These are phyloP conservation scores for Fusarium floridanum DNA, from an alignment of 2,329 filamentous ascomycete genomes.

Conservation along the genomic window DNA sequence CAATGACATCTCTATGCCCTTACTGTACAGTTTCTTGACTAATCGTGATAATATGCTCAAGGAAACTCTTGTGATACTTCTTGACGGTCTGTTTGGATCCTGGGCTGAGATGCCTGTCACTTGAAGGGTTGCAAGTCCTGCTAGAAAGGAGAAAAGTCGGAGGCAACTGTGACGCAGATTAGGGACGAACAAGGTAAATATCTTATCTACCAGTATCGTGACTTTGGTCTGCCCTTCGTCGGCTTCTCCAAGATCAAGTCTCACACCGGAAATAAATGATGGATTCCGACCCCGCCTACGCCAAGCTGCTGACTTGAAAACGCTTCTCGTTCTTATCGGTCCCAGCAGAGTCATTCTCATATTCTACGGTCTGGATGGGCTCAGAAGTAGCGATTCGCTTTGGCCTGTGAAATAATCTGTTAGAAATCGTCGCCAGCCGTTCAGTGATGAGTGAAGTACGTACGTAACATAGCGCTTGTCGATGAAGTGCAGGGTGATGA, in stretches of 20 bases:
- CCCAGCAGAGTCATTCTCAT: neutral
- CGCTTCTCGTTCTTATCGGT: neutral
- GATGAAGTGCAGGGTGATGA: neutral
- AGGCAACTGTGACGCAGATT: neutral
- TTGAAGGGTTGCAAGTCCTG: neutral
- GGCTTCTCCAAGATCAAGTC: neutral
- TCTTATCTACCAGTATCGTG: neutral
- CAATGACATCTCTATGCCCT: neutral
- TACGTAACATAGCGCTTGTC: constrained; percentile 4
- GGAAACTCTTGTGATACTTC: neutral
- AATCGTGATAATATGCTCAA: neutral
- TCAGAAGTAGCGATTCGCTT: neutral
- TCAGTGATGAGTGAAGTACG: neutral
- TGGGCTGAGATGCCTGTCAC: neutral
- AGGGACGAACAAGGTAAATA: too few relatives aligned
- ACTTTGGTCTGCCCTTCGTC: neutral
- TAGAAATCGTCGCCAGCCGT: neutral
- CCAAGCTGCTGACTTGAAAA: neutral
- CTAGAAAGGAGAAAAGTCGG: too few relatives aligned
- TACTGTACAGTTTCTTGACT: neutral
- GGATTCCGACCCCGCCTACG: neutral
- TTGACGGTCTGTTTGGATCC: neutral
- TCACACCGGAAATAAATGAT: rapidly evolving
- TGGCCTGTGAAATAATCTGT: neutral
- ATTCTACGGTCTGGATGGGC: neutral